These are phyloP conservation scores for Blastobotrys arbuscula DNA, from an alignment of 1,139 yeast species.

Conservation along the genomic window DNA sequence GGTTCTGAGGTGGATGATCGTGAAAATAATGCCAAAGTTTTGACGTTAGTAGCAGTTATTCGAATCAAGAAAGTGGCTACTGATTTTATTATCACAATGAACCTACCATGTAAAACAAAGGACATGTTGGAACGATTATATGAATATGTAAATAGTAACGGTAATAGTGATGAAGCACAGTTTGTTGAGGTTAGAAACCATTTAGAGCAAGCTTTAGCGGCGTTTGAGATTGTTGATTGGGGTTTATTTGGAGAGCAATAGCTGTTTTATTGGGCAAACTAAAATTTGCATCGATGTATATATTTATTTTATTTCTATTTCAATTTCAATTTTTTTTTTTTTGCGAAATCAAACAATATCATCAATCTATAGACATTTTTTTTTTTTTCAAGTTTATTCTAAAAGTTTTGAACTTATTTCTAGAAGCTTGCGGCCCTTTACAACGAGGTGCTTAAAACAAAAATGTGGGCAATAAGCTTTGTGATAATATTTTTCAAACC, in stretches of 20 bases:
- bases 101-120: conserved; percentile 42
- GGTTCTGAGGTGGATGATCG: conserved; percentile 3
- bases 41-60: conserved; percentile 31
- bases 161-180: conserved; percentile 9
- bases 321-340: too few relatives aligned
- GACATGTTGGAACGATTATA: conserved; percentile 22
- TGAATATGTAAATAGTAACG: conserved; percentile 17
- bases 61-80: conserved; percentile 49
- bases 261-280: too few relatives aligned
- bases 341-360: too few relatives aligned
- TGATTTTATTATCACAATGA: conserved; percentile 58
- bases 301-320: too few relatives aligned
- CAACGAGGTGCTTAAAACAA: too few relatives aligned
- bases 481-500: too few relatives aligned
- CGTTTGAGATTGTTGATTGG: conserved; percentile 41
- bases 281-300: too few relatives aligned
- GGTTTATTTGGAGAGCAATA: conserved; percentile 40
- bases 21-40: conserved; percentile 16
- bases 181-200: conserved; percentile 23
- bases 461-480: too few relatives aligned
- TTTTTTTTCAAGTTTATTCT: too few relatives aligned
- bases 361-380: too few relatives aligned
- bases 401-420: too few relatives aligned
- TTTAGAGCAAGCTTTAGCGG: conserved; percentile 21
- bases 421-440: too few relatives aligned